Conservation (phyloP, 148 eudicot genomes). For the Heliosperma pusillum region DNA sequence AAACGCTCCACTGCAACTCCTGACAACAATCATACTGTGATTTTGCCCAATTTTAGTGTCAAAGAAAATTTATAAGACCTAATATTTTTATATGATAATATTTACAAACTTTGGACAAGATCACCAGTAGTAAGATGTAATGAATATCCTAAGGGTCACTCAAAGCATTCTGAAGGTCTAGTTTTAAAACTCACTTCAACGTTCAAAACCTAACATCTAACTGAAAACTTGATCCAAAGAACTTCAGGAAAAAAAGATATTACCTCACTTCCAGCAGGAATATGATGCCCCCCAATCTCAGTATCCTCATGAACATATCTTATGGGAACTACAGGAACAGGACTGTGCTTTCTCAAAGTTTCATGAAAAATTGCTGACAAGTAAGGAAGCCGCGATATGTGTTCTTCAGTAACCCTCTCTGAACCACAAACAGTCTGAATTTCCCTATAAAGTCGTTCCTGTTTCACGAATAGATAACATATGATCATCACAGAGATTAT, state of each 20-base stretch:
- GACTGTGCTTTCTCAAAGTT: conserved; percentile 74
- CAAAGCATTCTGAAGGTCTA: too few relatives aligned
- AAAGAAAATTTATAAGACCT: background rate
- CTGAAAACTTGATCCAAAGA: background rate
- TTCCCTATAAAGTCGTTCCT: conserved; percentile 59
- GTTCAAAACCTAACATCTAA: too few relatives aligned
- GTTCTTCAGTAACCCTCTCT: conserved; percentile 56
- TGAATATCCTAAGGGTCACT: too few relatives aligned
- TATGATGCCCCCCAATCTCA: conserved; percentile 63
- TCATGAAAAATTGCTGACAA: conserved; percentile 76
- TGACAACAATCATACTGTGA: too few relatives aligned
- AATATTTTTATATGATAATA: too few relatives aligned
- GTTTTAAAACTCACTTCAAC: too few relatives aligned
- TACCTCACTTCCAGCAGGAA: conserved; percentile 89
- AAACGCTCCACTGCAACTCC: too few relatives aligned
- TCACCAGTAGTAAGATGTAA: too few relatives aligned
- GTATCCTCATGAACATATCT: conserved; percentile 73
- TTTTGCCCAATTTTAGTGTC: too few relatives aligned
- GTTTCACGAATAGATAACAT: background rate
- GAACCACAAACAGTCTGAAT: conserved; percentile 61
- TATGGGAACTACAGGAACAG: conserved; percentile 66
- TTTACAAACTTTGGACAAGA: too few relatives aligned
- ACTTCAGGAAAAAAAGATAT: background rate
- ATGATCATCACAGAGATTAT: background rate
- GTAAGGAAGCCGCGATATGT: conserved; percentile 64